Evolutionary conservation across 1,284 basidiomycete species (phyloP).

Genomic region (Lignosus rhinocerotis): DNA sequence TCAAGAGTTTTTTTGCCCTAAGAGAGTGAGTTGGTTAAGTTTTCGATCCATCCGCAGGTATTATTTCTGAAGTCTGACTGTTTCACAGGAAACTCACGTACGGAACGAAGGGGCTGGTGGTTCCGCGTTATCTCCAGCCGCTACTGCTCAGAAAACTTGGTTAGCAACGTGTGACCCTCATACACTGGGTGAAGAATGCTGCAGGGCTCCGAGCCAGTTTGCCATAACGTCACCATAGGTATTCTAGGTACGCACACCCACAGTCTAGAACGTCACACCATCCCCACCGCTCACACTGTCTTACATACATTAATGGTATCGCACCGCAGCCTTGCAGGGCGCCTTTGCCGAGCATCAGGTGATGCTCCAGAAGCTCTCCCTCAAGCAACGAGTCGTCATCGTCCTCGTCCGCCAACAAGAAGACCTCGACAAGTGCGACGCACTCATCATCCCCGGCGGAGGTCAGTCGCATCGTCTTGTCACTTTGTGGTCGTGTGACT

Average conservation of each 20-base stretch:
- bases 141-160: neutral
- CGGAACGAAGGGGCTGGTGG: too few relatives aligned
- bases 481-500: neutral
- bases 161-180: slow-evolving; percentile 10
- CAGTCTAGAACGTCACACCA: neutral
- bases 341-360: slow-evolving; percentile 89
- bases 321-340: slow-evolving; percentile 79
- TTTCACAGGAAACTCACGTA: too few relatives aligned
- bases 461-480: slow-evolving; percentile 42
- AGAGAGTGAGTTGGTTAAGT: too few relatives aligned
- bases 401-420: slow-evolving; percentile 76
- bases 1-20: too few relatives aligned
- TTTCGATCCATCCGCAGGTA: too few relatives aligned
- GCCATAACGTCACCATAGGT: slow-evolving; percentile 33
- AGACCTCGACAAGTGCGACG: slow-evolving; percentile 80
- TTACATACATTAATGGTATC: neutral
- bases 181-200: slow-evolving; percentile 11
- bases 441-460: slow-evolving; percentile 91
- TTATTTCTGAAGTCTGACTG: too few relatives aligned
- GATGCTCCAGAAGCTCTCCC: slow-evolving; percentile 61
- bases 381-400: slow-evolving; percentile 46
- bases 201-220: slow-evolving; percentile 3
- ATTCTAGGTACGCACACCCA: slow-evolving; percentile 33
- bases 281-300: neutral
- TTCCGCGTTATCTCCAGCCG: neutral